phyloP scores from a whole-genome alignment of 176 grass and related monocot genomes.

The Zizania latifolia region DNA sequence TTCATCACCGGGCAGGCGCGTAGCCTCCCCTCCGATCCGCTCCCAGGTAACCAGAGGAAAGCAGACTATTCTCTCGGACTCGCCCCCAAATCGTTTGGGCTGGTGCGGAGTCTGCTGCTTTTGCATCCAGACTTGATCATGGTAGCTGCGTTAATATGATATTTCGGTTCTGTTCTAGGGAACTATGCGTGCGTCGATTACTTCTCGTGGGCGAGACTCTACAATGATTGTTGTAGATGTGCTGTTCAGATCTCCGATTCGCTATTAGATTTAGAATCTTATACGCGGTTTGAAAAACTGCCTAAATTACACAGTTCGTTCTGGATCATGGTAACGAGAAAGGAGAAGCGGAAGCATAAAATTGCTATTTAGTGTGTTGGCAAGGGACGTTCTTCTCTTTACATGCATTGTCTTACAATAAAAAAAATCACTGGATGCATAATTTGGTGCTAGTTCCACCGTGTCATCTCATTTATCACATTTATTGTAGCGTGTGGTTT shows the following conservation, averaged over 20 bases:
- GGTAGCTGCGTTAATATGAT: neutral
- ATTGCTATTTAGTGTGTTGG: neutral
- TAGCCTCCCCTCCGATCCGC: slow-evolving; percentile 27
- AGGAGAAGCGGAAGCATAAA: neutral
- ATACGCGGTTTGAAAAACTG: neutral
- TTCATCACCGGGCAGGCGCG: slow-evolving; percentile 59
- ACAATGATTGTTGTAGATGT: neutral
- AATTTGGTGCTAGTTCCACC: too few relatives aligned
- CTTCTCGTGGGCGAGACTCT: neutral
- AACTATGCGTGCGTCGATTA: neutral
- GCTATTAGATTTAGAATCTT: neutral
- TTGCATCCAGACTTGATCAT: neutral
- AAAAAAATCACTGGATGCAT: neutral
- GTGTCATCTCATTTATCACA: too few relatives aligned
- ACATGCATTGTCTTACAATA: neutral
- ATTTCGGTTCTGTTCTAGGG: neutral
- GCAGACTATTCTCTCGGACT: too few relatives aligned
- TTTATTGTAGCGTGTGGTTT: too few relatives aligned
- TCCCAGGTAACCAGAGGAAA: slow-evolving; percentile 20
- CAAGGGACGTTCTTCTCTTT: neutral
- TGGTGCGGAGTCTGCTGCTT: neutral
- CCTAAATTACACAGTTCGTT: neutral
- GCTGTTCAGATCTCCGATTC: neutral
- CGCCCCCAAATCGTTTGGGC: neutral
- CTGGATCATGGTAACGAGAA: neutral